phyloP scores from a whole-genome alignment of 2,329 filamentous ascomycete genomes.

The Rutstroemia sp. region DNA sequence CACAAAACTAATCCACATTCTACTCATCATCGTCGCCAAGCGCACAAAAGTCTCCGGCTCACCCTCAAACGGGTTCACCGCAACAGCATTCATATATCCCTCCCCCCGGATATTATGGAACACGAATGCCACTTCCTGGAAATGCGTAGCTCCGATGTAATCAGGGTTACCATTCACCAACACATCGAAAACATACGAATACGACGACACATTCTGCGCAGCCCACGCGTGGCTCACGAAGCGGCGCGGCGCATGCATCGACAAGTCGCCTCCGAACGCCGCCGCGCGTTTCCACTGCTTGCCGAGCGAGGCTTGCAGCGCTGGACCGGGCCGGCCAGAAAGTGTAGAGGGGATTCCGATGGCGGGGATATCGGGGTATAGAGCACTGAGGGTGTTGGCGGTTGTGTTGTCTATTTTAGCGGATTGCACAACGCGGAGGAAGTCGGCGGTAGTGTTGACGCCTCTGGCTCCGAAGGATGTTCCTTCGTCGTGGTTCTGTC shows the following conservation, averaged over 20 bases:
- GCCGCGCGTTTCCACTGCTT: constrained; percentile 22
- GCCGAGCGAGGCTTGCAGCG: constrained; percentile 1
- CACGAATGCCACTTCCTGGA: constrained; percentile 36
- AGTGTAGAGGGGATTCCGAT: constrained; percentile 39
- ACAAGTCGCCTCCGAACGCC: constrained; percentile 47
- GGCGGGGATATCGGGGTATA: constrained; percentile 43
- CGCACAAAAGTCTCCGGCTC: constrained; percentile 12
- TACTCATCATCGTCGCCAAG: constrained; percentile 18
- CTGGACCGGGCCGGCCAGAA: constrained; percentile 9
- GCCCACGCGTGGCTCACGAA: constrained; percentile 46
- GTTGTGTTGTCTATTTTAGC: background rate
- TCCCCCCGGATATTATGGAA: constrained; percentile 28
- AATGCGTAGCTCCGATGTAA: constrained; percentile 43
- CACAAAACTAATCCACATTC: constrained; percentile 22
- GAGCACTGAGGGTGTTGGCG: background rate
- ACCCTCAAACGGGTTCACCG: constrained; percentile 15
- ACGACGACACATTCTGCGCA: constrained; percentile 40
- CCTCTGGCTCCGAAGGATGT: constrained; percentile 44
- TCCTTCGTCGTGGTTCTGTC: constrained; percentile 61
- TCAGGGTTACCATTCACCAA: constrained; percentile 37
- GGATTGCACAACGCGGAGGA: constrained; percentile 23
- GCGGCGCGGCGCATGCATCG: constrained; percentile 49
- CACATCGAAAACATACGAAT: constrained; percentile 56
- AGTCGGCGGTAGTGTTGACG: constrained; percentile 47
- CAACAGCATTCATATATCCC: constrained; percentile 17